Base-by-base conservation (phyloP, 148 eudicot genomes). In the Camellia granthamiana region DNA sequence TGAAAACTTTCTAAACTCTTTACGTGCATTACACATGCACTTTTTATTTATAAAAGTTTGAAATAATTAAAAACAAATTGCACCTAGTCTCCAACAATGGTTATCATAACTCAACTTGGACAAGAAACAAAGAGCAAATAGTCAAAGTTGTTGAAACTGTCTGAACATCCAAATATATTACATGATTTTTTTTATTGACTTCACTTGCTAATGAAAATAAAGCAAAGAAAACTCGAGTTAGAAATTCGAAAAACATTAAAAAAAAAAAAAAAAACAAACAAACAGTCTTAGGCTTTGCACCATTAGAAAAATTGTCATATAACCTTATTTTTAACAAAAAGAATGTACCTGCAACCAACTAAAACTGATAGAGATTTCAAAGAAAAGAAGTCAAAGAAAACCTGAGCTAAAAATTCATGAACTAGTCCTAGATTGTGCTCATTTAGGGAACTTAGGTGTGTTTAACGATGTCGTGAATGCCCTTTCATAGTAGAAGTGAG, bases 91-190 rank as follows among this genome's bases (percentile, higher is more conserved):
- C 65, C 60, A 12, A 75, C 61, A 16, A 54, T 68, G 75, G 49
- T 68, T 75, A 58, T 56, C 54, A 56, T 67, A n/a, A 68, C 83
- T 58, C 83, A 56, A 75, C 67, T 60, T 65, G 78, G 78, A 74
- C 78, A 74, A 54, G 43, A 54, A 64, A 56, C 42, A 64, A 80
- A 58, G 2, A 8, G 61, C 12, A 8, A 7, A 74, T 46, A 11
- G 60, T 41, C 49, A n/a, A 80, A n/a, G 38, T 12, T 41, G 41
- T 42, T 7, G 42, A 59, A 71, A 61, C 15, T 65, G 21, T 46
- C 83, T 21, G 56, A 43, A 30, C 21, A 81, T 51, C 56, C 79
- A 8, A 15, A 8, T 74, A 74, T 23, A 19, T 51, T 46, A 23
- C 21, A 16, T 49, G 16, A 65, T 47, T 80, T 63, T 63, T 65